A percentile compares a stretch with the other conserved stretches of the same genome.
Conservation (phyloP, 2,329 filamentous ascomycete genomes). For the Calonectria pseudoreteaudii region DNA sequence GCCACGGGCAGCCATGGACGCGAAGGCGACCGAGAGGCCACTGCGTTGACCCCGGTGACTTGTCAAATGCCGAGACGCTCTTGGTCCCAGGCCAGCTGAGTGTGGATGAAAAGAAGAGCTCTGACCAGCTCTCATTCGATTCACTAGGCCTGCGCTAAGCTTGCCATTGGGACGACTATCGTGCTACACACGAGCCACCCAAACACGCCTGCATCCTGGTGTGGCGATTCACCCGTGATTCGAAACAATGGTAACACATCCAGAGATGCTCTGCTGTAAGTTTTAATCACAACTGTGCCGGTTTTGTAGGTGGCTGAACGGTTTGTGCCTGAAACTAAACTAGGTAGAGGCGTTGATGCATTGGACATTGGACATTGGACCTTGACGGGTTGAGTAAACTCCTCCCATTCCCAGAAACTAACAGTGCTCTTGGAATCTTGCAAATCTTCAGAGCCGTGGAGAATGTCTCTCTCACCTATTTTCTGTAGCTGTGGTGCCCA, state of each 20-base stretch:
- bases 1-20: neutral
- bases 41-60: neutral
- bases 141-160: neutral
- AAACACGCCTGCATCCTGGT: neutral
- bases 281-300: neutral
- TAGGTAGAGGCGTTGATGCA: neutral
- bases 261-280: neutral
- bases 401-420: neutral
- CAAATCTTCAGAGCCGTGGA: neutral
- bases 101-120: neutral
- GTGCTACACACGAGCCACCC: neutral
- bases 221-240: neutral
- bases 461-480: neutral
- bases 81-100: neutral
- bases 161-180: neutral
- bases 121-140: neutral
- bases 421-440: neutral
- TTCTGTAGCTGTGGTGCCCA: slow-evolving; percentile 7
- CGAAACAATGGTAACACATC: neutral
- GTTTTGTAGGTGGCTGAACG: neutral
- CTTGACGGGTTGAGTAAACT: neutral
- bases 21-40: neutral
- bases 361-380: neutral
- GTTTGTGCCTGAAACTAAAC: neutral
- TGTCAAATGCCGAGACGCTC: slow-evolving; percentile 5